phyloP scores from a whole-genome alignment of 208 protist genomes.

The Wallacemonas sp. region DNA sequence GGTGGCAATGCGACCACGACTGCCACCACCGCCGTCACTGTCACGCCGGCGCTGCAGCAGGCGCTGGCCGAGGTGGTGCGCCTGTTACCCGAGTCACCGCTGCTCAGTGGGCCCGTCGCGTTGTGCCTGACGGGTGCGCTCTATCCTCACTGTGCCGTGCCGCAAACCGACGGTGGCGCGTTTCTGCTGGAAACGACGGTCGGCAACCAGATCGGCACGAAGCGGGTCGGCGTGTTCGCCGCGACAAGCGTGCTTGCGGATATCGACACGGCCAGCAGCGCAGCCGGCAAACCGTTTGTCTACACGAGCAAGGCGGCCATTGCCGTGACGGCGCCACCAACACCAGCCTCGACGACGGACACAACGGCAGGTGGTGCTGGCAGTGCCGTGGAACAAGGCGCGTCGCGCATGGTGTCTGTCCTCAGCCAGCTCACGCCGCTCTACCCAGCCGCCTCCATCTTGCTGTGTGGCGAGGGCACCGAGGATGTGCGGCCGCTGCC shows the following conservation, averaged over 20 bases:
- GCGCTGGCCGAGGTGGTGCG: constrained; percentile 27
- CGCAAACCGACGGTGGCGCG: constrained; percentile 31
- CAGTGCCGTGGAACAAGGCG: constrained; percentile 15
- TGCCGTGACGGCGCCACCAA: constrained; percentile 22
- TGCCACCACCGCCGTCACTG: constrained; percentile 2
- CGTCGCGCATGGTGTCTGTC: constrained; percentile 12
- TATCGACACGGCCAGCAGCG: background rate
- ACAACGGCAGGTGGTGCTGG: constrained; percentile 14
- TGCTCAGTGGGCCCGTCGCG: constrained; percentile 34
- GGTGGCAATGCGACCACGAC: too few species aligned
- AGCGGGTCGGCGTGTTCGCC: constrained; percentile 41
- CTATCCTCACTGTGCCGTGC: constrained; percentile 69
- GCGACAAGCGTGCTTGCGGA: constrained; percentile 25
- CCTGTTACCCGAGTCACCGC: constrained; percentile 38
- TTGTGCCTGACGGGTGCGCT: constrained; percentile 66
- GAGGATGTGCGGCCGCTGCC: constrained; percentile 46
- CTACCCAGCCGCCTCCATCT: constrained; percentile 58
- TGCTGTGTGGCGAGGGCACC: constrained; percentile 56
- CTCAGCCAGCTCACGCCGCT: constrained; percentile 45
- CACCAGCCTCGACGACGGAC: constrained; percentile 25
- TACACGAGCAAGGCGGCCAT: constrained; percentile 34
- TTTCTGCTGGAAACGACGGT: constrained; percentile 23
- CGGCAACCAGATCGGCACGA: constrained; percentile 8
- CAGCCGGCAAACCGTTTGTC: constrained; percentile 21
- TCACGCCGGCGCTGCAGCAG: constrained; percentile 1